Base-by-base conservation (phyloP, 2,329 filamentous ascomycete species). In the Penicillium brasilianum region DNA sequence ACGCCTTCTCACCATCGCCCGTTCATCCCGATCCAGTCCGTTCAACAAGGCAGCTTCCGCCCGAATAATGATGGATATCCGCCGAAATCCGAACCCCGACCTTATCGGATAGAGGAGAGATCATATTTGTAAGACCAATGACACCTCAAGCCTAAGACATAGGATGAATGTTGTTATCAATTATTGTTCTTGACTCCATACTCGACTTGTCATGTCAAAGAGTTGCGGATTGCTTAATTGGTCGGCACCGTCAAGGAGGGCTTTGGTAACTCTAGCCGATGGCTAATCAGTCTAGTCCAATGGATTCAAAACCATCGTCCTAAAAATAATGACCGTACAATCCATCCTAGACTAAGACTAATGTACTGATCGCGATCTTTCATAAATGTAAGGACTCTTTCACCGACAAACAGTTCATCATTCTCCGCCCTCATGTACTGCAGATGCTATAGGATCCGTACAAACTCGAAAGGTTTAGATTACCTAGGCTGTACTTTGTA, bases 41-140 rank as follows among this genome's bases (percentile, higher is more conserved):
- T 52, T 37, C 18, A 5, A 36, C 28, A 34, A 34, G 48, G 48
- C 48, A 50, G n/a, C n/a, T 39, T 53, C 36, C 30, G 50, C 30
- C 50, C 36, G 34, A 48, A 37, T 28, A 28, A 39, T 39, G 3
- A 39, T 14, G 50, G 25, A 25, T 36, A 34, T 25, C 25, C 49
- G 34, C 49, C 50, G 34, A 22, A 37, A 16, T 39, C 50, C 34
- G 36, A 52, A 25, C 9, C 32, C 49, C 20, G 34, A 9, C 20
- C 32, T 52, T 34, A 4, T 52, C 32, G 9, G 32, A 8, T 46
- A n/a, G 0, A 39, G 34, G 14, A 36, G 11, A 16, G 13, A 52
- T 36, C n/a, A n/a, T 32, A 20, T 32, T 18, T 5, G n/a, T 43
- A 18, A 11, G 18, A 22, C 16, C 13, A 13, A 30, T 36, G 48